These are phyloP conservation scores for Ogataea haglerorum DNA, from an alignment of 805 yeast species.

Conservation along the genomic window DNA sequence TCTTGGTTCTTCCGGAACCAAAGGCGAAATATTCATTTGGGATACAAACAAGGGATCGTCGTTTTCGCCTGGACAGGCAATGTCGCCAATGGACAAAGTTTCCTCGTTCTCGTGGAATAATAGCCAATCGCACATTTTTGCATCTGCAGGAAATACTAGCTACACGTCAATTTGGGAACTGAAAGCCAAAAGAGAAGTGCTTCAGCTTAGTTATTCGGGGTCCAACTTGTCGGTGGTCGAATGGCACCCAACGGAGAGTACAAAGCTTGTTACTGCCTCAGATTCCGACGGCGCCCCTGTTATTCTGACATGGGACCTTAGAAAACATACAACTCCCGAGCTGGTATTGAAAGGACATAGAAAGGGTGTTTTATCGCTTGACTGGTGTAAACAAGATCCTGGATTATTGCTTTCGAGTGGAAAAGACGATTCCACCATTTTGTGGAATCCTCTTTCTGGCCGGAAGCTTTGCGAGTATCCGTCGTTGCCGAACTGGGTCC, in stretches of 20 bases:
- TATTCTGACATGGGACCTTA: conserved; percentile 87
- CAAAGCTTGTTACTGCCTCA: conserved; percentile 84
- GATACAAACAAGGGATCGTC: conserved; percentile 64
- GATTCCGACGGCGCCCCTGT: conserved; percentile 77
- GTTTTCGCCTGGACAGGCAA: conserved; percentile 69
- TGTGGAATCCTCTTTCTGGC: conserved; percentile 88
- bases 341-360: conserved; percentile 71
- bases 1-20: conserved; percentile 83
- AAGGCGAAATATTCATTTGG: conserved; percentile 89
- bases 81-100: conserved; percentile 78
- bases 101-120: conserved; percentile 87
- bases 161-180: conserved; percentile 93
- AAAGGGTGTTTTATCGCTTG: conserved; percentile 84
- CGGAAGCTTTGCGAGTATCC: conserved; percentile 81
- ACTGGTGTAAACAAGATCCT: conserved; percentile 89
- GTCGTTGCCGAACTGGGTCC: conserved; percentile 89
- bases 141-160: conserved; percentile 82
- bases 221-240: conserved; percentile 77
- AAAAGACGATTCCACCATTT: conserved; percentile 77
- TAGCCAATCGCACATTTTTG: conserved; percentile 78
- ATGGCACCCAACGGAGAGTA: conserved; percentile 92
- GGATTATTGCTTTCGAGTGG: conserved; percentile 83
- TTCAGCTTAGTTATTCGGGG: conserved; percentile 74
- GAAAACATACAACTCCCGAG: conserved; percentile 92
- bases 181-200: conserved; percentile 80